A percentile compares a stretch with the other conserved stretches of the same genome.
Evolutionary conservation across 768 basidiomycete species (phyloP).

Genomic region (Rhizopogon vesiculosus): DNA sequence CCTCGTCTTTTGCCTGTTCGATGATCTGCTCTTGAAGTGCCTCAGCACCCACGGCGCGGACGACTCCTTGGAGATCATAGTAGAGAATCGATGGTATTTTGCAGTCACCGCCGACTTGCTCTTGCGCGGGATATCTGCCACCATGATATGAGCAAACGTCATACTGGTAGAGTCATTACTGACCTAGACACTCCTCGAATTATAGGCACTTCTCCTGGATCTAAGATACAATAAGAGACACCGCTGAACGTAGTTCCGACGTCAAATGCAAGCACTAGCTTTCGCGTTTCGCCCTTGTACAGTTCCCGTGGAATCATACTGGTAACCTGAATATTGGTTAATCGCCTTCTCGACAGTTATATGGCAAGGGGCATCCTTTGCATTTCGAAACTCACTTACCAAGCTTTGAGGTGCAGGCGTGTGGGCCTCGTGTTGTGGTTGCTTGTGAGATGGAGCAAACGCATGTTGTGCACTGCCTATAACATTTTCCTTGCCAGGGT

Average conservation of each 20-base stretch:
- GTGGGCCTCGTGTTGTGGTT: no score
- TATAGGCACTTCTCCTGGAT: conserved; percentile 28
- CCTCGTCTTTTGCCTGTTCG: conserved; percentile 33
- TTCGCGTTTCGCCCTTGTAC: conserved; percentile 34
- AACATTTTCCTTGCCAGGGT: no score
- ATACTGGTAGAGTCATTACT: not conserved
- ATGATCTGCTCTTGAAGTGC: conserved; percentile 29
- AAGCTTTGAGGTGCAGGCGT: no score
- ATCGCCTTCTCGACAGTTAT: no score
- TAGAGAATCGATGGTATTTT: conserved; percentile 47
- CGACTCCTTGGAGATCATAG: conserved; percentile 36
- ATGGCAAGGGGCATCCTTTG: no score
- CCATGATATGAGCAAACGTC: not conserved
- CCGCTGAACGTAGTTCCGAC: conserved; percentile 35
- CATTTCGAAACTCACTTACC: no score
- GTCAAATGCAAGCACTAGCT: conserved; percentile 23
- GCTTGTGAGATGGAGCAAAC: no score
- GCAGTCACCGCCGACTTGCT: conserved; percentile 38
- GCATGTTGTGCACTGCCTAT: no score
- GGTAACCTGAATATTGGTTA: not conserved
- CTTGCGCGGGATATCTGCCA: conserved; percentile 41
- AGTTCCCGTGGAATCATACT: conserved; percentile 24
- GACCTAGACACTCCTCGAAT: conserved; percentile 25
- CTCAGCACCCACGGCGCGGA: conserved; percentile 42
- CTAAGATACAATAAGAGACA: conserved; percentile 30